These are phyloP conservation scores for Erodium moschatum DNA, from an alignment of 441 rosid species.

Conservation along the genomic window DNA sequence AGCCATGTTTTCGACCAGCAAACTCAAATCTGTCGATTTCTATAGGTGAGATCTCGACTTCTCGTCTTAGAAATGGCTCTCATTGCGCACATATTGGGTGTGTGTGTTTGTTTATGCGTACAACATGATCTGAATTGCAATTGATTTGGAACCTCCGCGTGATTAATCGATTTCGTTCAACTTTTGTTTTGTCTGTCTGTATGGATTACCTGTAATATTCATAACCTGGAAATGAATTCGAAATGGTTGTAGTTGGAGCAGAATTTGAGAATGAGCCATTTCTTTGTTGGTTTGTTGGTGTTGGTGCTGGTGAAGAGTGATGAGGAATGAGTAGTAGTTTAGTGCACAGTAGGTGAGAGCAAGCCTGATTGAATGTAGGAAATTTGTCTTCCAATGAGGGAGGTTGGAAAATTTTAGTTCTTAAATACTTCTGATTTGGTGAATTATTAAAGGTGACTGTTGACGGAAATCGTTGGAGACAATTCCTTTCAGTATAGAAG, in stretches of 20 bases:
- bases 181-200: no score
- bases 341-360: not conserved
- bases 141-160: not conserved
- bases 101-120: no score
- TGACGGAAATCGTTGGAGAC: no score
- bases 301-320: not conserved
- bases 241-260: no score
- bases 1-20: constrained; percentile 68
- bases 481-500: not conserved
- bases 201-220: not conserved
- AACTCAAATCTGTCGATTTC: constrained; percentile 87
- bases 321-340: not conserved
- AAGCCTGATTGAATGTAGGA: no score
- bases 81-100: not conserved
- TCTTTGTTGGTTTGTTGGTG: no score
- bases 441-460: no score
- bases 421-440: no score
- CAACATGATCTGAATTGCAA: not conserved
- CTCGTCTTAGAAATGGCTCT: constrained; percentile 10
- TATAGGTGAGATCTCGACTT: constrained; percentile 55
- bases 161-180: not conserved
- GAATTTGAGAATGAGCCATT: no score
- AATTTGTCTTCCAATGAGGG: no score
- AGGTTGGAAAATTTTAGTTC: no score
- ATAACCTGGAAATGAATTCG: not conserved